phyloP scores from a whole-genome alignment of 2,329 filamentous ascomycete genomes.

The Rhynchosporium secalis region DNA sequence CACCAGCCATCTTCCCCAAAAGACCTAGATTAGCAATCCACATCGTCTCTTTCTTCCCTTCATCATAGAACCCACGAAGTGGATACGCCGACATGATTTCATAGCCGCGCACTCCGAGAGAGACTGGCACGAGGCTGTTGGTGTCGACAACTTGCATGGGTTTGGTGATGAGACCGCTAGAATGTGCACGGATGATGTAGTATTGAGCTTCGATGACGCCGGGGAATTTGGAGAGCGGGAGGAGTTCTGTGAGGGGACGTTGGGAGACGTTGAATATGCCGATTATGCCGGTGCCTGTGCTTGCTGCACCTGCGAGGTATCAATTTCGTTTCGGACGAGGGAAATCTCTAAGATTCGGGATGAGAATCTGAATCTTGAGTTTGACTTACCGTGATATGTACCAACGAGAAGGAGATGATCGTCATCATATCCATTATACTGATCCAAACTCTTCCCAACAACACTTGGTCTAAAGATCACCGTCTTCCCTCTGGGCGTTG shows the following conservation, averaged over 20 bases:
- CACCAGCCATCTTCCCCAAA: conserved; percentile 85
- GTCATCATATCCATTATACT: conserved; percentile 76
- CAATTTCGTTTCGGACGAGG: too few species aligned
- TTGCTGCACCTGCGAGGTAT: conserved; percentile 45
- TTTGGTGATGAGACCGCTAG: conserved; percentile 59
- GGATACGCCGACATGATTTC: conserved; percentile 80
- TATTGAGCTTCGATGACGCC: conserved; percentile 58
- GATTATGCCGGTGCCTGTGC: conserved; percentile 72
- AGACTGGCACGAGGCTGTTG: conserved; percentile 58
- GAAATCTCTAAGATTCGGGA: not conserved
- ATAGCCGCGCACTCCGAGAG: conserved; percentile 66
- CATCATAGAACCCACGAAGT: conserved; percentile 54
- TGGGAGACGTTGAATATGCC: conserved; percentile 81
- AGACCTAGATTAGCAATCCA: conserved; percentile 73
- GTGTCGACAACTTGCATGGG: conserved; percentile 49
- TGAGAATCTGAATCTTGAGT: not conserved
- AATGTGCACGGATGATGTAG: conserved; percentile 76
- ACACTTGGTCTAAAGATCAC: conserved; percentile 79
- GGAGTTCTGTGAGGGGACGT: conserved; percentile 62
- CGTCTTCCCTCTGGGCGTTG: conserved; percentile 69
- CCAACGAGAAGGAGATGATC: conserved; percentile 73
- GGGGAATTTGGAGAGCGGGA: conserved; percentile 71
- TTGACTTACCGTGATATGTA: conserved; percentile 66
- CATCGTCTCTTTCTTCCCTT: conserved; percentile 44
- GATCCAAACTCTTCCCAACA: conserved; percentile 69